A percentile compares a stretch with the other conserved stretches of the same genome.
phyloP scores from a whole-genome alignment of 2,329 filamentous ascomycete species.

The Verticillium longisporum region DNA sequence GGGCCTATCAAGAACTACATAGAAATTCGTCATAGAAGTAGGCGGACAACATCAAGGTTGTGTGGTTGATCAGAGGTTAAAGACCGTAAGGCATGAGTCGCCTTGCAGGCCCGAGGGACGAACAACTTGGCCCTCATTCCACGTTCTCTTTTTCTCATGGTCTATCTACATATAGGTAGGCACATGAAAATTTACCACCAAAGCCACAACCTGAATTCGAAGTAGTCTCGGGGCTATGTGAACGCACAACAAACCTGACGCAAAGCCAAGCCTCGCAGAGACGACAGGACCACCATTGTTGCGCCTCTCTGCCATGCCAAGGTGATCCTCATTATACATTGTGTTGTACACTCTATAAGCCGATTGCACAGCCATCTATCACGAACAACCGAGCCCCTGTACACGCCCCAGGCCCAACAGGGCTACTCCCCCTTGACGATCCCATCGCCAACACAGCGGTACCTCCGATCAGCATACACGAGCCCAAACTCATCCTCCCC shows the following conservation, averaged over 20 bases:
- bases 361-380: neutral
- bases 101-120: no score
- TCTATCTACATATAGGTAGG: no score
- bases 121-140: no score
- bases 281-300: neutral
- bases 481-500: conserved; percentile 32
- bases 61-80: no score
- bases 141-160: no score
- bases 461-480: conserved; percentile 42
- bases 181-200: neutral
- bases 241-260: neutral
- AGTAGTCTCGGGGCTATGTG: no score
- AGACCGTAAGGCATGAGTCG: no score
- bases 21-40: no score
- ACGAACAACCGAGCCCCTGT: neutral
- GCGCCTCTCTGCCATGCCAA: neutral
- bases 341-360: neutral
- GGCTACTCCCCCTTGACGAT: conserved; percentile 15
- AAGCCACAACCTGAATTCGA: neutral
- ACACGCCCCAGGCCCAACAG: neutral
- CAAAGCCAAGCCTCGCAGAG: neutral
- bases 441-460: conserved; percentile 33
- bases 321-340: neutral
- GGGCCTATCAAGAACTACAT: no score
- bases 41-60: no score